Evolutionary conservation across 257 asterid species (phyloP).

Genomic region (Plantago ovata): DNA sequence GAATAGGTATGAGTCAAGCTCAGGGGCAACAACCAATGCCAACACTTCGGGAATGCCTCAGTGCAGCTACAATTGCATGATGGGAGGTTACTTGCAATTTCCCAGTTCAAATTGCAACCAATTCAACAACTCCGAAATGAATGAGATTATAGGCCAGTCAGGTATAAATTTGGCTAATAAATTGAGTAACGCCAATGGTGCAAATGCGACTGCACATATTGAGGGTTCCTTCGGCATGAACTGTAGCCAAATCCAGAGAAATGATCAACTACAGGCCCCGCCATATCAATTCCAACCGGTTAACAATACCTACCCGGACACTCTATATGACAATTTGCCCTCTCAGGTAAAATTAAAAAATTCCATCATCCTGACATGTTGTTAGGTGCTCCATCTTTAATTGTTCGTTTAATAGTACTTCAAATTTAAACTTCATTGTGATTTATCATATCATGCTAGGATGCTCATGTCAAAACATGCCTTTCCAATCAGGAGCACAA

Average conservation of each 20-base stretch:
- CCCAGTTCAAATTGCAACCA: slow-evolving; percentile 14
- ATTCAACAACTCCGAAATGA: slow-evolving; percentile 15
- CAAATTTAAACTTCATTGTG: not conserved
- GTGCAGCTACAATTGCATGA: not conserved
- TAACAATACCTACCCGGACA: not conserved
- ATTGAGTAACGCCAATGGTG: not conserved
- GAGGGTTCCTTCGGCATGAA: slow-evolving; percentile 1
- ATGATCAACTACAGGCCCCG: not conserved
- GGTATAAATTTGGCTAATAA: slow-evolving; percentile 2
- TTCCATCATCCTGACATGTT: no score
- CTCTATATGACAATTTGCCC: not conserved
- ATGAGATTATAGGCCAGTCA: slow-evolving; percentile 9
- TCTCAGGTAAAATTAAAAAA: slow-evolving; percentile 14
- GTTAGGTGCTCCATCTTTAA: not conserved
- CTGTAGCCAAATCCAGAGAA: not conserved
- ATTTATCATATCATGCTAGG: slow-evolving; percentile 20
- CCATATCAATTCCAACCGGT: slow-evolving; percentile 9
- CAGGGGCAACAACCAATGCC: slow-evolving; percentile 9
- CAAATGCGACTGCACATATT: not conserved
- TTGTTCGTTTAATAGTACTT: not conserved
- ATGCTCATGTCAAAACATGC: slow-evolving; percentile 5
- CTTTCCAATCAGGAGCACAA: slow-evolving; percentile 20
- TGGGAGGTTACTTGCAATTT: slow-evolving; percentile 1
- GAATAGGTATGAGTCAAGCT: slow-evolving; percentile 1
- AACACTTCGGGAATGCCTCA: not conserved